Evolutionary conservation across 345 rosid species (phyloP).

Genomic region (Heritiera littoralis): DNA sequence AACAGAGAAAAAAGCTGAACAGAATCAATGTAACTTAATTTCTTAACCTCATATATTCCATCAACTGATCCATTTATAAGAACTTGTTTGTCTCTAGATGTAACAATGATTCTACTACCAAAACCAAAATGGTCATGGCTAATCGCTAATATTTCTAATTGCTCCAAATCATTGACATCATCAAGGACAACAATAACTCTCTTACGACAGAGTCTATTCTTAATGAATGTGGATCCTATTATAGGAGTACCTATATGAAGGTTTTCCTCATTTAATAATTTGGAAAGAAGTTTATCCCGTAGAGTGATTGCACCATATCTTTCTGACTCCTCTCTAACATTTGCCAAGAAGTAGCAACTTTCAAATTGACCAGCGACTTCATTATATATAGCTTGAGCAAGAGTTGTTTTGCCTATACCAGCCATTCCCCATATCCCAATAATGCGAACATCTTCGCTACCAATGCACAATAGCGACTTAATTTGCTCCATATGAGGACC

Average conservation of each 20-base stretch:
- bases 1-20: slow-evolving; percentile 19
- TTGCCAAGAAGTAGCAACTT: neutral
- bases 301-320: neutral
- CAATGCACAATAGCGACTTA: neutral
- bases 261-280: neutral
- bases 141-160: neutral
- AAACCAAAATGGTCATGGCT: neutral
- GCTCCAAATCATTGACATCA: neutral
- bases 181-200: neutral
- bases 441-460: neutral
- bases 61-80: neutral
- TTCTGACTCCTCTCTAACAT: neutral
- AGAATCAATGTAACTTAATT: neutral
- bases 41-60: neutral
- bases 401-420: neutral
- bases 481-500: neutral
- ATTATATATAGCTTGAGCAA: neutral
- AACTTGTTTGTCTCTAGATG: neutral
- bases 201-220: neutral
- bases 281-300: neutral
- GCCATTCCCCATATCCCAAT: neutral
- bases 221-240: neutral
- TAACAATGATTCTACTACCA: neutral
- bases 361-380: neutral
- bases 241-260: neutral